A percentile compares a stretch with the other conserved stretches of the same genome.
Evolutionary conservation across 2,329 filamentous ascomycete genomes (phyloP).

Genomic region (Sclerotiophoma versabilis): DNA sequence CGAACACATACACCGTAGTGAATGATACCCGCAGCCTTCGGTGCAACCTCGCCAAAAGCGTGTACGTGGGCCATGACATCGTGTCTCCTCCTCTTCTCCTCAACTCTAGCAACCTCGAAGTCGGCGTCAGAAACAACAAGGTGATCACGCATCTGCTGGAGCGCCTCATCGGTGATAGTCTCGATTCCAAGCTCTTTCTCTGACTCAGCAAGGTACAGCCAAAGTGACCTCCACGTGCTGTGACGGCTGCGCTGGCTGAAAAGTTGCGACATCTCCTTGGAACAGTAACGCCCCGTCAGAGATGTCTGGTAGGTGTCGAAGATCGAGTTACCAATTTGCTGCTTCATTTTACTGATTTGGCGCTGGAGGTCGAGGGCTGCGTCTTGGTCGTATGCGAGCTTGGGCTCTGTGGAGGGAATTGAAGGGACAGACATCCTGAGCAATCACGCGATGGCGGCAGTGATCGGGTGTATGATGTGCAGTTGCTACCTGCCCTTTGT

Average conservation of each 20-base stretch:
- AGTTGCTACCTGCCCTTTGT: not conserved
- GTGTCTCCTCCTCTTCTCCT: conserved; percentile 66
- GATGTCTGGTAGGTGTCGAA: conserved; percentile 40
- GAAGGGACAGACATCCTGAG: conserved; percentile 12
- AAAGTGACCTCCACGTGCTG: conserved; percentile 83
- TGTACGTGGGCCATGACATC: conserved; percentile 74
- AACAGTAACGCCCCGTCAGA: conserved; percentile 68
- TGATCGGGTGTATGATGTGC: not conserved
- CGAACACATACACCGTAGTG: conserved; percentile 67
- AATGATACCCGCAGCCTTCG: conserved; percentile 81
- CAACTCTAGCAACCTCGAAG: conserved; percentile 56
- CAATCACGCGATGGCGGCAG: conserved; percentile 1
- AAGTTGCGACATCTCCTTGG: conserved; percentile 64
- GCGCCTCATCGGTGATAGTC: conserved; percentile 69
- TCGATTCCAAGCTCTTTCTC: conserved; percentile 81
- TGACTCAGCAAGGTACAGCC: conserved; percentile 82
- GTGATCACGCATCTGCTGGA: conserved; percentile 56
- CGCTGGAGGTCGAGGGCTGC: conserved; percentile 32
- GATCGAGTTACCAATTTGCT: conserved; percentile 27
- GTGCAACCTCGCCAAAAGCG: conserved; percentile 75
- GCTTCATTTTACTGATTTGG: conserved; percentile 32
- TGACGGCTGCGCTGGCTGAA: conserved; percentile 79
- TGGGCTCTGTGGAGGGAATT: conserved; percentile 15
- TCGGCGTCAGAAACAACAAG: conserved; percentile 56
- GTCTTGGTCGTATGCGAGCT: conserved; percentile 27